Evolutionary conservation across 108 stramenopile species (phyloP).

Genomic region (Cylindrotheca closterium): DNA sequence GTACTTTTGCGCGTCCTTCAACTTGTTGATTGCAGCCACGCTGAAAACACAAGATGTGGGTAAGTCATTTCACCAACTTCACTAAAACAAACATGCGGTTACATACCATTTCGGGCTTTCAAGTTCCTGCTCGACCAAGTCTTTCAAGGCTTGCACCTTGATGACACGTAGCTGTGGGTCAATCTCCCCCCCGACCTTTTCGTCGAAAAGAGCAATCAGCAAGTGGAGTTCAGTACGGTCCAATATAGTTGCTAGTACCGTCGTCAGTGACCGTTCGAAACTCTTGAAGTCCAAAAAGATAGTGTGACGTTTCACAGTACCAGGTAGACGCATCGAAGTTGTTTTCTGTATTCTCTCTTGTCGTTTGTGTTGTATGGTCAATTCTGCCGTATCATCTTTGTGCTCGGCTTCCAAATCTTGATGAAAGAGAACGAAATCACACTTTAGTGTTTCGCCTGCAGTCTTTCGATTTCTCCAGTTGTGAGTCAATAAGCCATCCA

Average conservation of each 20-base stretch:
- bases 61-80: no score
- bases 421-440: conserved; percentile 77
- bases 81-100: no score
- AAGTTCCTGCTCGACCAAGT: not conserved
- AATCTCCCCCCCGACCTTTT: not conserved
- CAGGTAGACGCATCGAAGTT: conserved; percentile 5
- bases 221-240: not conserved
- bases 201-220: not conserved
- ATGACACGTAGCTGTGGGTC: conserved; percentile 6
- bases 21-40: not conserved
- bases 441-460: conserved; percentile 54
- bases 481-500: conserved; percentile 56
- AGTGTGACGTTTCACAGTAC: conserved; percentile 54
- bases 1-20: not conserved
- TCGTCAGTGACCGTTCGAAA: conserved; percentile 65
- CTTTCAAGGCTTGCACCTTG: not conserved
- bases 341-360: not conserved
- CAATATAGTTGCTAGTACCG: conserved; percentile 58
- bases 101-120: not conserved
- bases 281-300: conserved; percentile 54
- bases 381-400: not conserved
- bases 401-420: conserved; percentile 19
- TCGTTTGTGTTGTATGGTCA: not conserved
- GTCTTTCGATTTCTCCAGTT: conserved; percentile 47
- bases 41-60: no score